Evolutionary conservation across 139 green algal genomes (phyloP), one percentile per base, ranked within the genome.

Genomic region (Picochlorum sp.): DNA sequence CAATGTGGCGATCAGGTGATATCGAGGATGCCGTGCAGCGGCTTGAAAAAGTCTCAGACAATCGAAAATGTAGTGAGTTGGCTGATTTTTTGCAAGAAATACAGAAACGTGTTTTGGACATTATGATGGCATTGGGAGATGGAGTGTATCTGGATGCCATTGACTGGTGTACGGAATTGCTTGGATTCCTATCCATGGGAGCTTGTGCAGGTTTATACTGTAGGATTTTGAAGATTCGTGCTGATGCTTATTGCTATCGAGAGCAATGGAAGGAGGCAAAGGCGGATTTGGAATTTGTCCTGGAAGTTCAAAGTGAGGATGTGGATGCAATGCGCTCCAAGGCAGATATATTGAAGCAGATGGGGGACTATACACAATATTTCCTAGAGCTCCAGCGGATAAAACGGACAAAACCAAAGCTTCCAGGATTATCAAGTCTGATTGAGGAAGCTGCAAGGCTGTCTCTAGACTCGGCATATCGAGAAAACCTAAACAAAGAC

Each of bases 321-420:
- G 54, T 47, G 0, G 55, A 22, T 5, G 45, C 39, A 30, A 51
- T 76, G 36, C 39, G 44, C 39, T 40, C 59, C 49, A 55, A 43
- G 6, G 54, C 70, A 7, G 37, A 67, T 55, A 25, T 61, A 3
- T 59, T 69, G 44, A 50, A 66, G 29, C 49, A 61, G 25, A 24
- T 45, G 20, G 65, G 61, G 0, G 7, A 29, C 10, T 47, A 62
- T 47, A 55, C 47, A 16, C 49, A 69, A 14, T 64, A 53, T 20
- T 73, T 81, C 37, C 56, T 81, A 5, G 52, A 69, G 16, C 24
- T 76, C 31, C 71, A 76, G 44, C 31, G 36, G 28, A 37, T 80
- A 12, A 39, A 61, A 5, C 69, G 59, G 7, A 29, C 39, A 26
- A 45, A 44, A 2, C 70, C 70, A 7, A 44, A 50, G 31, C 44